phyloP scores from a whole-genome alignment of 768 basidiomycete species.

The Hypholoma sublateritium region DNA sequence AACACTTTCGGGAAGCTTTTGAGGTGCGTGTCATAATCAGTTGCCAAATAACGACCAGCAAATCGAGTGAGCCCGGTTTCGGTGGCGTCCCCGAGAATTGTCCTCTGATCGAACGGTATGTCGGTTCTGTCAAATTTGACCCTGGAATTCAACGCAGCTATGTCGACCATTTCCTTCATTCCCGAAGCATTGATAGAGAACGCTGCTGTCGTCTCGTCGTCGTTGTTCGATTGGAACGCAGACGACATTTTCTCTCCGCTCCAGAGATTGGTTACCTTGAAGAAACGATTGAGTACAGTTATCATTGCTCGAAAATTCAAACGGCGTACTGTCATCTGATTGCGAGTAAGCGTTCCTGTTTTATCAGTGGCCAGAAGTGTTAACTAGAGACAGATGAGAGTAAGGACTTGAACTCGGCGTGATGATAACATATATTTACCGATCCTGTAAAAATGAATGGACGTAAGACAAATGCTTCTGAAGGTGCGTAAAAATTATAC shows the following conservation, averaged over 20 bases:
- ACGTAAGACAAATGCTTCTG: not conserved
- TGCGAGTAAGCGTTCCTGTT: constrained; percentile 68
- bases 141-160: constrained; percentile 64
- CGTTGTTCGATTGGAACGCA: constrained; percentile 73
- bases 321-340: constrained; percentile 62
- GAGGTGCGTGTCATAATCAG: constrained; percentile 54
- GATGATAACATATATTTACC: constrained; percentile 22
- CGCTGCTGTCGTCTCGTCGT: constrained; percentile 47
- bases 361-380: constrained; percentile 72
- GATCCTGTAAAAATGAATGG: constrained; percentile 49
- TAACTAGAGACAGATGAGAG: constrained; percentile 36
- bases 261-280: constrained; percentile 64
- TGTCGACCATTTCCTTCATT: constrained; percentile 67
- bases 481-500: constrained; percentile 33
- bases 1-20: constrained; percentile 59
- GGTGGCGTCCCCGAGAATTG: constrained; percentile 71
- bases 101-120: constrained; percentile 58
- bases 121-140: constrained; percentile 70
- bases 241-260: constrained; percentile 61
- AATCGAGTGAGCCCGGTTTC: constrained; percentile 73
- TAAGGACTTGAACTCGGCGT: not conserved
- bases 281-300: not conserved
- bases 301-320: not conserved
- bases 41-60: constrained; percentile 51
- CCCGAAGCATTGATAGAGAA: constrained; percentile 54